Percentiles rank a stretch among this genome's conserved stretches.
Evolutionary conservation across 257 asterid genomes (phyloP).

Genomic region (Lycium ferocissimum): DNA sequence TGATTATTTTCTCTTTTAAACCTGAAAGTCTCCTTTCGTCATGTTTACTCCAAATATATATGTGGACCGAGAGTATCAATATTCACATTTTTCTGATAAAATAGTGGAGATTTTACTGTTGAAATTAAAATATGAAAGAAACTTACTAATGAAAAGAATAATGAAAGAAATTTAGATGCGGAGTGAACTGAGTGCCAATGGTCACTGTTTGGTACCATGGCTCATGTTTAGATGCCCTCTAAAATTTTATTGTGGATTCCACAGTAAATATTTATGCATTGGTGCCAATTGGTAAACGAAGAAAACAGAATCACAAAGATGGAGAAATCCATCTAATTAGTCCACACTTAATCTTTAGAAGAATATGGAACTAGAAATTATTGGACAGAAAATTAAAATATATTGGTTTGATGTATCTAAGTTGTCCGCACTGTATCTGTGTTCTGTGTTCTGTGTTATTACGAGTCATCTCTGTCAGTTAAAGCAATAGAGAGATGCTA

Average conservation of each 20-base stretch:
- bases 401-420: background rate
- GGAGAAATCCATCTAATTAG: background rate
- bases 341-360: background rate
- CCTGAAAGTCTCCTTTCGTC: background rate
- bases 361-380: slow-evolving; percentile 5
- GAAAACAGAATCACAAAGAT: background rate
- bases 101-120: background rate
- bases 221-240: background rate
- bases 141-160: background rate
- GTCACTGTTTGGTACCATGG: background rate
- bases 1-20: background rate
- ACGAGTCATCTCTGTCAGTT: background rate
- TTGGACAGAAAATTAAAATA: background rate
- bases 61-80: background rate
- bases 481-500: background rate
- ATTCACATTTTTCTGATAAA: background rate
- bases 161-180: background rate
- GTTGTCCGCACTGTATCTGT: background rate
- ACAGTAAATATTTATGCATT: background rate
- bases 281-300: background rate
- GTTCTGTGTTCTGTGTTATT: background rate
- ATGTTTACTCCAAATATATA: background rate
- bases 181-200: background rate
- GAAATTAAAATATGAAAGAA: slow-evolving; percentile 3
- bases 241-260: background rate